Conservation (phyloP, 768 basidiomycete species). For the Coprinellus micaceus region DNA sequence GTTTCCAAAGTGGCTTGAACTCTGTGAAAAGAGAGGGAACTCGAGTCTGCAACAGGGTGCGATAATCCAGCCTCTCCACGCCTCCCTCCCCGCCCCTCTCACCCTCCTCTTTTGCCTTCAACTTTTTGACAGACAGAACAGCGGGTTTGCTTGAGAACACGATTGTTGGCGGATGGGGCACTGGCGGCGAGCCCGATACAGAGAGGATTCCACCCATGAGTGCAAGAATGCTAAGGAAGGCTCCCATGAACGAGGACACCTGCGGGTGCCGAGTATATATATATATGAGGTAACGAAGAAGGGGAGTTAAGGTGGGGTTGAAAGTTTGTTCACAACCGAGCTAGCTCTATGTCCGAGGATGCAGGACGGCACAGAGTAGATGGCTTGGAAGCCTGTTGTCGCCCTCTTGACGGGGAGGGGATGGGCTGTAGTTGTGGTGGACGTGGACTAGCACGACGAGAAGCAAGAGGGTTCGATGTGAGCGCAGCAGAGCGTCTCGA, state of each 20-base stretch:
- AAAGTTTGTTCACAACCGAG: neutral
- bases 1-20: conserved; percentile 49
- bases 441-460: too few species aligned
- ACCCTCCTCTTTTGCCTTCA: conserved; percentile 17
- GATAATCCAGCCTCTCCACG: conserved; percentile 35
- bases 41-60: conserved; percentile 36
- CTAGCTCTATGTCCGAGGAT: neutral
- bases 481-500: too few species aligned
- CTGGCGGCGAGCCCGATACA: conserved; percentile 14
- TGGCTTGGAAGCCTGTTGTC: too few species aligned
- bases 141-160: conserved; percentile 40
- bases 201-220: conserved; percentile 36
- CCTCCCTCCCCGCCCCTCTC: conserved; percentile 20
- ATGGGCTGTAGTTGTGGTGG: too few species aligned
- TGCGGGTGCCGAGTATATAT: neutral
- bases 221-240: conserved; percentile 26
- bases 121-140: conserved; percentile 26
- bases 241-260: conserved; percentile 6
- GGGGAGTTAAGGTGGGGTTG: neutral
- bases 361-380: neutral
- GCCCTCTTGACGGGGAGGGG: too few species aligned
- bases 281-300: neutral
- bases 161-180: conserved; percentile 21
- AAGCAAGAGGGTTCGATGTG: too few species aligned
- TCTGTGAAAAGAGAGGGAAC: conserved; percentile 40